Conservation (phyloP, 805 yeast genomes). For the Hanseniaspora thailandica region DNA sequence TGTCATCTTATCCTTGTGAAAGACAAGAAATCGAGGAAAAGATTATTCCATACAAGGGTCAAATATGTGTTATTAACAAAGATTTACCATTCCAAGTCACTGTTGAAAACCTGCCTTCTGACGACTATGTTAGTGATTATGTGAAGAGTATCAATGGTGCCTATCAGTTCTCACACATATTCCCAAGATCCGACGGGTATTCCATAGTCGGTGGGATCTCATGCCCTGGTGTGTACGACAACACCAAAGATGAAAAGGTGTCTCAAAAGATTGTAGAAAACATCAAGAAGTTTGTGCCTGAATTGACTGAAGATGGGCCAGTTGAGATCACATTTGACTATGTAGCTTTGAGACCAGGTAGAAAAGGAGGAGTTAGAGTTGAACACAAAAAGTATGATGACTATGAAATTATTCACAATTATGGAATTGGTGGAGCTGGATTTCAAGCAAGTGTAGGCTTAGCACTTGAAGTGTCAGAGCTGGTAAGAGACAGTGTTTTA, state of each 20-base stretch:
- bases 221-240: slow-evolving; percentile 26
- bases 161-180: slow-evolving; percentile 42
- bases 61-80: slow-evolving; percentile 43
- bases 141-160: slow-evolving; percentile 2
- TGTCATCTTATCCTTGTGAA: slow-evolving; percentile 34
- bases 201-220: slow-evolving; percentile 50
- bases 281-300: slow-evolving; percentile 30
- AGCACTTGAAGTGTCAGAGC: slow-evolving; percentile 36
- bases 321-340: slow-evolving; percentile 20
- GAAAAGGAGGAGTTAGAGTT: slow-evolving; percentile 48
- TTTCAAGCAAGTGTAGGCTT: slow-evolving; percentile 63
- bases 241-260: slow-evolving; percentile 33
- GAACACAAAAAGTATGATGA: slow-evolving; percentile 29
- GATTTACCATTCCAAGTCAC: slow-evolving; percentile 30
- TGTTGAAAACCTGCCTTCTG: slow-evolving; percentile 21
- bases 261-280: slow-evolving; percentile 37
- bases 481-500: slow-evolving; percentile 26
- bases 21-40: slow-evolving; percentile 28
- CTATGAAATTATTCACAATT: slow-evolving; percentile 42
- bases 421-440: slow-evolving; percentile 69
- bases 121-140: slow-evolving; percentile 15
- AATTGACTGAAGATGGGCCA: slow-evolving; percentile 16
- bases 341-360: slow-evolving; percentile 52
- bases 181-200: slow-evolving; percentile 71
- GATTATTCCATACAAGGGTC: slow-evolving; percentile 49